These are phyloP conservation scores for Simmondsia chinensis DNA, from an alignment of 148 eudicot genomes.

Conservation along the genomic window DNA sequence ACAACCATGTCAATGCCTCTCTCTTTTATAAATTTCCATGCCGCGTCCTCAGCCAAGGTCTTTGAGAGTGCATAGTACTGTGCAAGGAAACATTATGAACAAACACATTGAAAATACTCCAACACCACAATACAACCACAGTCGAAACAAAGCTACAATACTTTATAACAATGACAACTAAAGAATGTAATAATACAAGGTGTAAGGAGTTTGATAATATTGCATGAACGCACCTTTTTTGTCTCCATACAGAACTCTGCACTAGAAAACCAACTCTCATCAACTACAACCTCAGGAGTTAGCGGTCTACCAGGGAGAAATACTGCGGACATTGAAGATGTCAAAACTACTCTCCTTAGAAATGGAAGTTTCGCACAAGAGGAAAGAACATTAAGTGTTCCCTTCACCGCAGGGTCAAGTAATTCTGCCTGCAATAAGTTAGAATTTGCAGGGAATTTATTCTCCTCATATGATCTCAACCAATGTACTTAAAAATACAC, in stretches of 20 bases:
- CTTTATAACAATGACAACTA: neutral
- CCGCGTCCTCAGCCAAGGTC: slow-evolving; percentile 53
- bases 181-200: neutral
- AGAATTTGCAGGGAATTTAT: no score
- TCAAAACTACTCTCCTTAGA: slow-evolving; percentile 41
- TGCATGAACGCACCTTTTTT: slow-evolving; percentile 17
- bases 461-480: no score
- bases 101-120: no score
- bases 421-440: slow-evolving; percentile 46
- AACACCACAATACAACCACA: no score
- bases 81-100: no score
- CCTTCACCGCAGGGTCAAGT: slow-evolving; percentile 63
- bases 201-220: neutral
- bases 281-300: slow-evolving; percentile 39
- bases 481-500: no score
- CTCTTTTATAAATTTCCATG: slow-evolving; percentile 46
- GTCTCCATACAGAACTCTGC: slow-evolving; percentile 21
- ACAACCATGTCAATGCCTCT: slow-evolving; percentile 43
- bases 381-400: slow-evolving; percentile 56
- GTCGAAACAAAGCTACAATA: neutral
- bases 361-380: slow-evolving; percentile 41
- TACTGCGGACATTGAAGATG: slow-evolving; percentile 54
- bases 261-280: slow-evolving; percentile 46
- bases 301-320: slow-evolving; percentile 14
- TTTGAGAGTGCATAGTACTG: slow-evolving; percentile 42